phyloP scores from a whole-genome alignment of 163 green algal species.

The Picocystis sp. region DNA sequence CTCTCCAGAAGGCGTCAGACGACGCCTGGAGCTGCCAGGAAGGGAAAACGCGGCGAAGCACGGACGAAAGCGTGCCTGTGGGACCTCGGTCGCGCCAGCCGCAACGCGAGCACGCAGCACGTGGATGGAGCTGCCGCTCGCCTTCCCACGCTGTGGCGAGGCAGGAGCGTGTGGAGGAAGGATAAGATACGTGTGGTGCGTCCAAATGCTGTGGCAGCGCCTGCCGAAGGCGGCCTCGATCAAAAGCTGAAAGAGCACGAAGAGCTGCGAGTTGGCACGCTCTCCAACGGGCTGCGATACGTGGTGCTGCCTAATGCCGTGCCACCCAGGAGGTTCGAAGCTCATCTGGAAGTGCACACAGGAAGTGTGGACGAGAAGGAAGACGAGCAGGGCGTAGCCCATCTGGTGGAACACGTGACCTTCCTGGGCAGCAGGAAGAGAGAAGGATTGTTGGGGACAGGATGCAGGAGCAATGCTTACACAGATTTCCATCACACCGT shows the following conservation, averaged over 20 bases:
- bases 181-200: too few relatives aligned
- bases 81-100: too few relatives aligned
- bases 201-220: too few relatives aligned
- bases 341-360: constrained; percentile 83
- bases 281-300: constrained; percentile 74
- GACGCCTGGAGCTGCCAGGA: too few relatives aligned
- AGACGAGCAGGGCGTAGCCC: constrained; percentile 84
- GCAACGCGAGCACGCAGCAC: too few relatives aligned
- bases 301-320: constrained; percentile 83
- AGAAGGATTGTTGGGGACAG: constrained; percentile 81
- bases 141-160: too few relatives aligned
- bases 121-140: too few relatives aligned
- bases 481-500: constrained; percentile 99
- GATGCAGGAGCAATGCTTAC: constrained; percentile 89
- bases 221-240: constrained; percentile 11
- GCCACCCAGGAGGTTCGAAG: constrained; percentile 75
- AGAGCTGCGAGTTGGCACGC: constrained; percentile 42
- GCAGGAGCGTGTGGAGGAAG: too few relatives aligned
- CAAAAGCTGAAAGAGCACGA: constrained; percentile 28
- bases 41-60: too few relatives aligned
- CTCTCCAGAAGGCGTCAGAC: too few relatives aligned
- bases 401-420: constrained; percentile 98
- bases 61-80: too few relatives aligned
- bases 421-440: constrained; percentile 84
- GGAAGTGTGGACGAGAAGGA: constrained; percentile 79